Evolutionary conservation across 441 rosid species (phyloP).

Genomic region (Populus trichocarpa): DNA sequence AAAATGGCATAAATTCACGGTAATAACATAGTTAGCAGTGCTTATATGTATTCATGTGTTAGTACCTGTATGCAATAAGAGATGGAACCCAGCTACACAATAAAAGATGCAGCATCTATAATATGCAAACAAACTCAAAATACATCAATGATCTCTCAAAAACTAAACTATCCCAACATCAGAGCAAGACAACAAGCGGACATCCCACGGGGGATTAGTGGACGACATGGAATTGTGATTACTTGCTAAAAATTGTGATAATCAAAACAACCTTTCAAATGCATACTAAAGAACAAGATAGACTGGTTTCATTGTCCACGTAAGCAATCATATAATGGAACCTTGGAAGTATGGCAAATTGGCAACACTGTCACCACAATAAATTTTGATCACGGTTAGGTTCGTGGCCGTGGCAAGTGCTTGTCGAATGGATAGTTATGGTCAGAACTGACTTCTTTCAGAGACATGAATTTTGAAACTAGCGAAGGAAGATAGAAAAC

Average conservation of each 20-base stretch:
- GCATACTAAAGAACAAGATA: neutral
- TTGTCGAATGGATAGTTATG: neutral
- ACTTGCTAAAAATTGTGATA: neutral
- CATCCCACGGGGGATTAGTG: neutral
- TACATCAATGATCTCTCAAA: conserved; percentile 1
- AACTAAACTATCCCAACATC: neutral
- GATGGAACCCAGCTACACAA: neutral
- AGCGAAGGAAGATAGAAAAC: conserved; percentile 25
- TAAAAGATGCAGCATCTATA: neutral
- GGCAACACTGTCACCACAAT: neutral
- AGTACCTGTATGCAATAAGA: too few relatives aligned
- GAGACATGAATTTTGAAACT: neutral
- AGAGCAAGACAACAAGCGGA: neutral
- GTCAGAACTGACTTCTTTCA: conserved; percentile 9
- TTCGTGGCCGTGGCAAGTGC: neutral
- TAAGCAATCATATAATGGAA: neutral
- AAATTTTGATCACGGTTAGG: neutral
- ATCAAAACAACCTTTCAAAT: neutral
- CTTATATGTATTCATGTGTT: neutral
- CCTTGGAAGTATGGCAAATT: neutral
- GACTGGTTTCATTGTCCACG: neutral
- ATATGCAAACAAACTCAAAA: neutral
- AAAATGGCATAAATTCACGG: neutral
- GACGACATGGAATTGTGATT: neutral
- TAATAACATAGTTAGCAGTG: neutral